Evolutionary conservation across 192 early-diverging fungal species (phyloP), one percentile per base, ranked within the genome.

Genomic region (Geranomyces variabilis): DNA sequence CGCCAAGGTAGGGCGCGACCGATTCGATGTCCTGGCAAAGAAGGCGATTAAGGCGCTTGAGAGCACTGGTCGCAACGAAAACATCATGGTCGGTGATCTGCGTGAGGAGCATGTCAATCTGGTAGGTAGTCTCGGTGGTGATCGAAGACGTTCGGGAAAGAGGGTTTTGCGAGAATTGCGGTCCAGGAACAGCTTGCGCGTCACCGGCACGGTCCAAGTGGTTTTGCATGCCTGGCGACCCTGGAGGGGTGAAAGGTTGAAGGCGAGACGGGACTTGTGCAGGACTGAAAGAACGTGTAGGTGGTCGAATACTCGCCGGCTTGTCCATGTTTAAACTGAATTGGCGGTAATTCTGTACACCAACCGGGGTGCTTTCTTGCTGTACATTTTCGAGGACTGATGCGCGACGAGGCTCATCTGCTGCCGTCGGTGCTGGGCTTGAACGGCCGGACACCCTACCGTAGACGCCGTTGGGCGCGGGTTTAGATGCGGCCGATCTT

Each of bases 11-110:
- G 9, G 82, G 87, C 0, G 83, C 51, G 21, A 93, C 77, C 8
- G 70, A 46, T 41, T 90, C 84, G 13, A 88, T 68, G 1, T 80
- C 69, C 58, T 76, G 77, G 31, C 72, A 76, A n/a, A 94, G 69
- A 1, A 85, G 70, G 55, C 86, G 84, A 56, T 93, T 92, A 13
- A 95, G 70, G 21, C 91, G 83, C 70, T 91, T 91, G 9, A 95
- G 67, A 1, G 90, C 92, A 41, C 93, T 91, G 60, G 91, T 84
- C 46, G 89, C 90, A 51, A 86, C 76, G 33, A 83, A 71, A 5
- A 86, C 70, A 36, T 92, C 91, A 14, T 75, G 73, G 51, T 83
- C 85, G 22, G 86, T 90, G 24, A 94, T 87, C 69, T 91, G 88
- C 8, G 87, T 81, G 8, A 93, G 81, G 7, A 92, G 61, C 48